Conservation (phyloP, 2,329 filamentous ascomycete genomes). For the Aspergillus tubingensis region DNA sequence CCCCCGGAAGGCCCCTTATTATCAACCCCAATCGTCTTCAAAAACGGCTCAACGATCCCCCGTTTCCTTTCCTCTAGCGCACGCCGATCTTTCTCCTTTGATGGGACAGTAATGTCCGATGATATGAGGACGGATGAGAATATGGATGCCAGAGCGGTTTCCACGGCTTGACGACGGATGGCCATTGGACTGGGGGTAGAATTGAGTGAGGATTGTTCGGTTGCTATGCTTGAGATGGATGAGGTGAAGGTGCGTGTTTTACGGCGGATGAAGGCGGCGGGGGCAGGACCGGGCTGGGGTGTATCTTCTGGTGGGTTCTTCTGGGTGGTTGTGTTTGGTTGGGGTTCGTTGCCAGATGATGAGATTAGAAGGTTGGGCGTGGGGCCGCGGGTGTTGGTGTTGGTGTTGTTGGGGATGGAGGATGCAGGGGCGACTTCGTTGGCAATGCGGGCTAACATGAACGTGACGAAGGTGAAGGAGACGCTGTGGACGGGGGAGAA, state of each 20-base stretch:
- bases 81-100: slow-evolving; percentile 61
- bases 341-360: slow-evolving; percentile 8
- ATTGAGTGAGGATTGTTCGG: slow-evolving; percentile 30
- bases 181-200: slow-evolving; percentile 45
- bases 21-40: slow-evolving; percentile 48
- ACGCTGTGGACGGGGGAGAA: slow-evolving; percentile 78
- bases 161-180: slow-evolving; percentile 60
- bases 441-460: slow-evolving; percentile 67
- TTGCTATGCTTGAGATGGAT: slow-evolving; percentile 32
- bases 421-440: slow-evolving; percentile 54
- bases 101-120: slow-evolving; percentile 36
- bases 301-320: neutral
- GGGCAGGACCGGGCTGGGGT: slow-evolving; percentile 19
- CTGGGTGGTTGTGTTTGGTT: slow-evolving; percentile 2
- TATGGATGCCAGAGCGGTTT: slow-evolving; percentile 64
- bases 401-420: slow-evolving; percentile 17
- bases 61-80: slow-evolving; percentile 64
- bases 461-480: slow-evolving; percentile 82
- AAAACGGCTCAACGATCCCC: slow-evolving; percentile 70
- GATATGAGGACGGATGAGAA: slow-evolving; percentile 67
- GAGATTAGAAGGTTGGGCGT: slow-evolving; percentile 7
- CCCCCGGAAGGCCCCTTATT: slow-evolving; percentile 37
- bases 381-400: neutral
- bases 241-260: slow-evolving; percentile 26
- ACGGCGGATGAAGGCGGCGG: slow-evolving; percentile 33